Evolutionary conservation across 345 rosid species (phyloP).

Genomic region (Citrus inodora): DNA sequence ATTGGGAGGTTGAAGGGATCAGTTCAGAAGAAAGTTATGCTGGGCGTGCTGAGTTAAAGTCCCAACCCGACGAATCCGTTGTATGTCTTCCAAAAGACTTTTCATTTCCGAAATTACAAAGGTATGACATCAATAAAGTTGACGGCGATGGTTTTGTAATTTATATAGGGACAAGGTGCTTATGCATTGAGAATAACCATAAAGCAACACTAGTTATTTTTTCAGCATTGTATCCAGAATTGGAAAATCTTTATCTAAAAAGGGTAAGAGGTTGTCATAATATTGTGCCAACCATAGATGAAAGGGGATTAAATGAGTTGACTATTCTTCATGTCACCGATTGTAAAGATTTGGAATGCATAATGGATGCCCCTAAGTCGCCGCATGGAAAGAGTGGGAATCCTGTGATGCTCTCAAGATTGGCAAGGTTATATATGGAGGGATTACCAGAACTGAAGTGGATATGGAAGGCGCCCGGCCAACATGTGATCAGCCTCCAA

Average conservation of each 20-base stretch:
- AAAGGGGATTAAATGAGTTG: background rate
- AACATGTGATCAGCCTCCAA: too few species aligned
- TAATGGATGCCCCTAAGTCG: background rate
- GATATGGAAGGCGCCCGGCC: background rate
- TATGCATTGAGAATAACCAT: too few species aligned
- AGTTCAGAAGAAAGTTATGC: background rate
- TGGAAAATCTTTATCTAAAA: too few species aligned
- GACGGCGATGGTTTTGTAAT: accelerated
- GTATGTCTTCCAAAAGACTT: background rate
- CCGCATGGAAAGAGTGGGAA: background rate
- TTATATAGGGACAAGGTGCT: too few species aligned
- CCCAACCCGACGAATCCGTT: background rate
- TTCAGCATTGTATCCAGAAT: too few species aligned
- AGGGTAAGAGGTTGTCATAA: background rate
- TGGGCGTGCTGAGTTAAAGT: background rate
- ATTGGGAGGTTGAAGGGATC: background rate
- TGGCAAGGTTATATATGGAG: accelerated
- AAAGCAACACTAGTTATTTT: too few species aligned
- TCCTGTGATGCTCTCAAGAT: background rate
- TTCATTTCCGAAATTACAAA: background rate
- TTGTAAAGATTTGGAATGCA: background rate
- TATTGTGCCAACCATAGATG: background rate
- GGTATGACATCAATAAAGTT: background rate
- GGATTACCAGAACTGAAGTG: background rate
- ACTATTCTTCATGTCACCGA: accelerated